Evolutionary conservation across 176 grass and related monocot species (phyloP).

Genomic region (Carex parvula): DNA sequence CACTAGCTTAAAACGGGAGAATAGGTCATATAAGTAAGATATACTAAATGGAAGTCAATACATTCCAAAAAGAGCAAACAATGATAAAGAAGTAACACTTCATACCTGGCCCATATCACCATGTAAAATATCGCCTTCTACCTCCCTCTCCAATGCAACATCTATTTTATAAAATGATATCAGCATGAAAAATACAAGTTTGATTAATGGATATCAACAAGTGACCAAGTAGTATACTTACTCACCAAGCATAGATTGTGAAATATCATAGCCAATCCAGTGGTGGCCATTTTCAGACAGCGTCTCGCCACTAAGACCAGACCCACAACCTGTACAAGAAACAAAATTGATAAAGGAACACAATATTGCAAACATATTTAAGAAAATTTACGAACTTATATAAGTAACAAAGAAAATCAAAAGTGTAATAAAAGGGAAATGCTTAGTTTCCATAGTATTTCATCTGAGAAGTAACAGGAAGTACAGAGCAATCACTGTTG

Average conservation of each 20-base stretch:
- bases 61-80: slow-evolving; percentile 14
- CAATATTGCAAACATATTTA: background rate
- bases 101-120: slow-evolving; percentile 96
- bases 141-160: slow-evolving; percentile 74
- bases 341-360: slow-evolving; percentile 5
- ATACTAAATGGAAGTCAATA: slow-evolving; percentile 14
- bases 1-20: background rate
- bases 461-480: background rate
- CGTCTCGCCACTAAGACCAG: slow-evolving; percentile 87
- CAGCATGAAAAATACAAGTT: background rate
- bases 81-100: background rate
- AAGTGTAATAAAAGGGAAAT: background rate
- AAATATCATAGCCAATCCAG: slow-evolving; percentile 97
- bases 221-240: background rate
- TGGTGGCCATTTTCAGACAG: slow-evolving; percentile 76
- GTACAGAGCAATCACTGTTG: background rate
- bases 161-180: slow-evolving; percentile 33
- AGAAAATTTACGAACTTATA: background rate
- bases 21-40: background rate
- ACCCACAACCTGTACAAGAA: slow-evolving; percentile 60
- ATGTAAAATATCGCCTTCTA: slow-evolving; percentile 74
- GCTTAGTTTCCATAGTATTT: background rate
- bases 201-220: background rate
- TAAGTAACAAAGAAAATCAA: background rate
- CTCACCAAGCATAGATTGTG: slow-evolving; percentile 84